These are phyloP conservation scores for Paramyrothecium sp. DNA, from an alignment of 2,329 filamentous ascomycete genomes.

Conservation along the genomic window DNA sequence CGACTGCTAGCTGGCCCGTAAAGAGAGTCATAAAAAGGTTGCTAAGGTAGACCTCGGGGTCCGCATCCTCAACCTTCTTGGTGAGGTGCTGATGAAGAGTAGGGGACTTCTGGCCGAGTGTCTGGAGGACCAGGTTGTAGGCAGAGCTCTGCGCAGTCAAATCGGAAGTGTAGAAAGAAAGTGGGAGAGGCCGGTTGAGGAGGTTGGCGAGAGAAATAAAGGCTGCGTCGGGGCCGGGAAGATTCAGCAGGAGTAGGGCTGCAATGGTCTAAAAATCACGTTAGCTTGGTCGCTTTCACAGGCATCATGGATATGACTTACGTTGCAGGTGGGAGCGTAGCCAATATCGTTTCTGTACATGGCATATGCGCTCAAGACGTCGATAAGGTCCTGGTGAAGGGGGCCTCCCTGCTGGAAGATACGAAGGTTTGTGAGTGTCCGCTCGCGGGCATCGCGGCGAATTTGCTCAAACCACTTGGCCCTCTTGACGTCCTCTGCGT, in stretches of 20 bases:
- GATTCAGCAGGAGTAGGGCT: conserved; percentile 70
- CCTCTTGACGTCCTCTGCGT: conserved; percentile 53
- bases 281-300: neutral
- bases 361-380: conserved; percentile 75
- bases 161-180: conserved; percentile 74
- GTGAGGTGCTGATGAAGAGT: conserved; percentile 64
- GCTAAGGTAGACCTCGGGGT: conserved; percentile 54
- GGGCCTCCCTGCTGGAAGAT: conserved; percentile 69
- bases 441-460: conserved; percentile 58
- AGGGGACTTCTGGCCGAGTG: conserved; percentile 62
- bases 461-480: conserved; percentile 64
- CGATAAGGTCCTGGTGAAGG: conserved; percentile 64
- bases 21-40: conserved; percentile 65
- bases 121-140: conserved; percentile 68
- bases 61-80: conserved; percentile 40
- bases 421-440: conserved; percentile 69
- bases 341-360: conserved; percentile 83
- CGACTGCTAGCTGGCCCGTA: conserved; percentile 61
- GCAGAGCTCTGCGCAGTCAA: conserved; percentile 65
- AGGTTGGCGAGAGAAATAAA: conserved; percentile 76
- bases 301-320: conserved; percentile 42
- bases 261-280: conserved; percentile 59
- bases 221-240: conserved; percentile 59
- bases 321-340: conserved; percentile 72
- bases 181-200: conserved; percentile 70